These are phyloP conservation scores for Colletotrichum salicis DNA, from an alignment of 2,329 filamentous ascomycete species.

Conservation along the genomic window DNA sequence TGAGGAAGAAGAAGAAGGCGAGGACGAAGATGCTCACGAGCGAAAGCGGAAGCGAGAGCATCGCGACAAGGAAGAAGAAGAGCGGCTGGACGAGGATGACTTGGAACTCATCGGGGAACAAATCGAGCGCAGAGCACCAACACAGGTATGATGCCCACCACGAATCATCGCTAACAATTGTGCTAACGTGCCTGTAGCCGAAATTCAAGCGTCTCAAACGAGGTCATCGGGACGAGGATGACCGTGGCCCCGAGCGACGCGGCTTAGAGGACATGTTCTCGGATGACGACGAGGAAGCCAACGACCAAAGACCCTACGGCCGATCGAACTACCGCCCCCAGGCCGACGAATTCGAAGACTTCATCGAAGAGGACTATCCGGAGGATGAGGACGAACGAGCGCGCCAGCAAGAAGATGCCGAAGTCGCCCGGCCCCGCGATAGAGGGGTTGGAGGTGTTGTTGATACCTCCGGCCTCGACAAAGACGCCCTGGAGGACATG, in stretches of 20 bases:
- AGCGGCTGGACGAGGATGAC: slow-evolving; percentile 94
- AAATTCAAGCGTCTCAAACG: slow-evolving; percentile 98
- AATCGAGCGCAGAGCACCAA: slow-evolving; percentile 73
- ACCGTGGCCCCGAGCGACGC: slow-evolving; percentile 71
- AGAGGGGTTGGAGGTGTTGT: slow-evolving; percentile 76
- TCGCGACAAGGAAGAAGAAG: slow-evolving; percentile 82
- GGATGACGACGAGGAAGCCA: slow-evolving; percentile 86
- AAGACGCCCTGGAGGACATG: slow-evolving; percentile 95
- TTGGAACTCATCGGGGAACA: slow-evolving; percentile 92
- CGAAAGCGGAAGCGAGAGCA: slow-evolving; percentile 80
- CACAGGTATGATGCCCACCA: slow-evolving; percentile 70
- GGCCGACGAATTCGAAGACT: slow-evolving; percentile 89
- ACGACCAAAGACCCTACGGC: slow-evolving; percentile 62
- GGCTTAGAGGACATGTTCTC: slow-evolving; percentile 94
- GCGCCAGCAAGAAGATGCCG: slow-evolving; percentile 83
- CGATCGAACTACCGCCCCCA: slow-evolving; percentile 67
- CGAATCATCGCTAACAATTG: neutral
- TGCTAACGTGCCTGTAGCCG: slow-evolving; percentile 62
- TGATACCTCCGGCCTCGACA: slow-evolving; percentile 86
- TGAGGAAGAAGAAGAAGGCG: slow-evolving; percentile 77
- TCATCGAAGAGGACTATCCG: slow-evolving; percentile 96
- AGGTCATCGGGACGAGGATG: slow-evolving; percentile 80
- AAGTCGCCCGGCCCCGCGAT: slow-evolving; percentile 84
- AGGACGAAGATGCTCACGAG: slow-evolving; percentile 64
- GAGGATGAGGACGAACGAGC: slow-evolving; percentile 84